Evolutionary conservation across 768 basidiomycete genomes (phyloP).

Genomic region (Tephrocybe sp.): DNA sequence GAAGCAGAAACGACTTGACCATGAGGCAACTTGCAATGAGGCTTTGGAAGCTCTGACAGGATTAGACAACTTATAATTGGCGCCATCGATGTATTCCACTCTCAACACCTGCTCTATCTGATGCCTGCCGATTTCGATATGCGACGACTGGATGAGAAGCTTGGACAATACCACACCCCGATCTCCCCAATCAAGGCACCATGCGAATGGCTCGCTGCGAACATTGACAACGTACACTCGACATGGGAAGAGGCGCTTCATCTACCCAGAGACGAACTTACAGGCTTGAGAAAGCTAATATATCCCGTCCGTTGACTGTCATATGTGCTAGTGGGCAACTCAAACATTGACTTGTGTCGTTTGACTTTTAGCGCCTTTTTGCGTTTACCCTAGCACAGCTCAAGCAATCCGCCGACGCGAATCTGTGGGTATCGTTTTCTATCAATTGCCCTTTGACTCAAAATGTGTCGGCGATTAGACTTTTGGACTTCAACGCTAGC

Average conservation of each 20-base stretch:
- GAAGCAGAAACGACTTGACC: neutral
- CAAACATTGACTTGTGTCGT: neutral
- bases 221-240: slow-evolving; percentile 9
- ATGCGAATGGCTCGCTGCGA: slow-evolving; percentile 6
- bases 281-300: neutral
- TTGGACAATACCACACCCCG: neutral
- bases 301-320: neutral
- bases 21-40: slow-evolving; percentile 9
- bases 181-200: slow-evolving; percentile 1
- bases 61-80: neutral
- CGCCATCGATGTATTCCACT: neutral
- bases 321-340: neutral
- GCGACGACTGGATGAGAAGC: slow-evolving; percentile 4
- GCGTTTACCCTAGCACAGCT: slow-evolving; percentile 6
- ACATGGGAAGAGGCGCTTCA: neutral
- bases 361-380: slow-evolving; percentile 2
- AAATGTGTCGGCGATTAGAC: neutral
- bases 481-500: slow-evolving; percentile 1
- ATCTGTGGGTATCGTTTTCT: neutral
- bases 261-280: neutral
- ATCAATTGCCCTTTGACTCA: neutral
- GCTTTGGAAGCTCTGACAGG: neutral
- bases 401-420: neutral
- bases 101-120: neutral
- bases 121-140: slow-evolving; percentile 4